Base-by-base conservation (phyloP, 306 rosid species). In the Abrus precatorius region DNA sequence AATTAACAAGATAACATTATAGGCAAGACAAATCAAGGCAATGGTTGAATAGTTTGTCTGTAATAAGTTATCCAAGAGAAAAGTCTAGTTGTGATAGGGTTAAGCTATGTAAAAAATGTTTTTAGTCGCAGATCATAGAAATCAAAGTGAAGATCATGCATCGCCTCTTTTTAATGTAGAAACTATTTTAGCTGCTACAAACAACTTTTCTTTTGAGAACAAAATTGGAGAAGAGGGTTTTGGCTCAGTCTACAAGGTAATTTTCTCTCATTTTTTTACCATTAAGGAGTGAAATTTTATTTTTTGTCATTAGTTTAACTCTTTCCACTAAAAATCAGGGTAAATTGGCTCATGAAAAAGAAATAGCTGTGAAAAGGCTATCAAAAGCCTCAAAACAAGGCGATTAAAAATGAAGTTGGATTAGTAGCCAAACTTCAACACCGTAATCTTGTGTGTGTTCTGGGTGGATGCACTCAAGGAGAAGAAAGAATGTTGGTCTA, bases 311-410 rank as follows among this genome's bases (percentile, higher is more conserved):
- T 12, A 29, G 7, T 27, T 72, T 27, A 48, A 13, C 13, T 11
- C 2, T 71, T 29, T 28, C 49, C 28, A 36, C 1, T 30, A 5
- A 49, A 60, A 5, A 75, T 60, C 45, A 86, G 92, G 90, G 90
- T 55, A 69, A 66, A 43, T 66, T 86, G 29, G 69, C 78, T 30
- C 13, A 80, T 3, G 88, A 84, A 13, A 85, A 84, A 79, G 90
- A 86, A 86, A 79, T 88, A 69, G 92, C 92, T 7, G 90, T 88
- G 79, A 89, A 89, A 74, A 86, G 83, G 40, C 87, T 89, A 30
- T 86, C 88, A 13, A 62, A 53, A 59, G 68, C 65, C 65, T 86
- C 89, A 50, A 52, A 66, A 33, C 92, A 88, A 82, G 90, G 92
- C 59, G 82, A 84, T 87, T 53, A 84, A 54, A 83, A 87, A 81